Base-by-base conservation (phyloP, 352 stramenopile species). In the Phytopythium helicoides region DNA sequence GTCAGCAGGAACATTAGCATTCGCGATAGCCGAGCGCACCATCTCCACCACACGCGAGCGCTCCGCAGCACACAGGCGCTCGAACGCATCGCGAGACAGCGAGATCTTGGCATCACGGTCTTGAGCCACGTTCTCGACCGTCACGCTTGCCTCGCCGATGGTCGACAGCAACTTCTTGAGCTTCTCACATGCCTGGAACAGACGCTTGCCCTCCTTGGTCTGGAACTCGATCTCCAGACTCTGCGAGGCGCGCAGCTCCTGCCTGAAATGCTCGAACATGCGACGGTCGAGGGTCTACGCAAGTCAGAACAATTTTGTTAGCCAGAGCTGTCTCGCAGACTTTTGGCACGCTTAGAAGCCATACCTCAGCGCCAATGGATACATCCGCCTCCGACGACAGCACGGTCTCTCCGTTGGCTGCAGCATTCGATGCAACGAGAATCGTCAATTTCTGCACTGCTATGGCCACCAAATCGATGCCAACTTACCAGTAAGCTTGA, bases 91-190 rank as follows among this genome's bases (percentile, higher is more conserved):
- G 46, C 86, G 78, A 31, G 80, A 85, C 14, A 93, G 67, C 28
- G 71, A 70, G 41, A 97, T 79, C 44, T 67, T 75, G 15, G 95
- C 67, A 54, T 97, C 90, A 47, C 80, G 72, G 61, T 94, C 86
- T 18, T 79, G 77, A 7, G 76, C 71, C 38, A 97, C 64, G 59
- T 94, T 94, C 48, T 97, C 88, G 25, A 95, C 82, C 2, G 73
- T 88, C 22, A 94, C 80, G 23, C 68, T 73, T 28, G 88, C 87
- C 21, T 89, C 73, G 31, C 66, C 71, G 47, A 95, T 95, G 15
- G 86, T 95, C 25, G 84, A 96, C 26, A 97, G 67, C 42, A 97
- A 60, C 58, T 96, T 95, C 61, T 96, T 93, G 28, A 97, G 78
- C 53, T 86, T 83, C 53, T 92, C 77, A 58, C 84, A 96, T 26